Evolutionary conservation across 2,329 filamentous ascomycete genomes (phyloP).

Genomic region (Ceratocystis cubensis): DNA sequence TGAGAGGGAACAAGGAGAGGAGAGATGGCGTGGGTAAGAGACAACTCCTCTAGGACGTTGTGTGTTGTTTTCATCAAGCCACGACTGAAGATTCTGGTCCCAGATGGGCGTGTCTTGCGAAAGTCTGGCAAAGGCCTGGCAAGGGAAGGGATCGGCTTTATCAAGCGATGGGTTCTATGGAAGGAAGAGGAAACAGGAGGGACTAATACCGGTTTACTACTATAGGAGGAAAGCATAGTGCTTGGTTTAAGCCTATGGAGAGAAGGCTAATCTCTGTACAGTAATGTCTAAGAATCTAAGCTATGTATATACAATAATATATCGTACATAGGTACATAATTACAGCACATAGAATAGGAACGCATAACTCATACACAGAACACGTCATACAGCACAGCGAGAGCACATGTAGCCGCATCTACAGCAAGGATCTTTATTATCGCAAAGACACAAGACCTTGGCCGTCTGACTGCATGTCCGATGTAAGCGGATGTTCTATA

Average conservation of each 20-base stretch:
- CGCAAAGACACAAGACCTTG: too few relatives aligned
- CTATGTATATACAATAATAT: neutral
- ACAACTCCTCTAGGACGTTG: neutral
- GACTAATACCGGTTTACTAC: neutral
- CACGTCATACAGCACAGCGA: too few relatives aligned
- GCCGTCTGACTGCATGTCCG: too few relatives aligned
- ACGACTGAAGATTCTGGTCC: neutral
- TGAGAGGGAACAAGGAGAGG: neutral
- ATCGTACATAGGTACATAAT: too few relatives aligned
- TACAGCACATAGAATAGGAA: too few relatives aligned
- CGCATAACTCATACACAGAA: too few relatives aligned
- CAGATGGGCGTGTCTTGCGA: neutral
- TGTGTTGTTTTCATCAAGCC: neutral
- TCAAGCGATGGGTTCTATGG: slow-evolving; percentile 1
- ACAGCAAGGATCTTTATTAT: too few relatives aligned
- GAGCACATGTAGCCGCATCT: too few relatives aligned
- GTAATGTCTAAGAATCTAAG: neutral
- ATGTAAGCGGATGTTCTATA: too few relatives aligned
- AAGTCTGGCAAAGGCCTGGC: too few relatives aligned
- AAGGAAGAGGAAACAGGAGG: neutral
- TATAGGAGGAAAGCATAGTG: neutral
- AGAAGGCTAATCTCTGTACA: neutral
- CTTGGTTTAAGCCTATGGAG: neutral
- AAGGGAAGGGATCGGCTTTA: slow-evolving; percentile 3
- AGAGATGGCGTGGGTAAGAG: neutral